Evolutionary conservation across 2,329 filamentous ascomycete genomes (phyloP).

Genomic region (Pestalotiopsis sp.): DNA sequence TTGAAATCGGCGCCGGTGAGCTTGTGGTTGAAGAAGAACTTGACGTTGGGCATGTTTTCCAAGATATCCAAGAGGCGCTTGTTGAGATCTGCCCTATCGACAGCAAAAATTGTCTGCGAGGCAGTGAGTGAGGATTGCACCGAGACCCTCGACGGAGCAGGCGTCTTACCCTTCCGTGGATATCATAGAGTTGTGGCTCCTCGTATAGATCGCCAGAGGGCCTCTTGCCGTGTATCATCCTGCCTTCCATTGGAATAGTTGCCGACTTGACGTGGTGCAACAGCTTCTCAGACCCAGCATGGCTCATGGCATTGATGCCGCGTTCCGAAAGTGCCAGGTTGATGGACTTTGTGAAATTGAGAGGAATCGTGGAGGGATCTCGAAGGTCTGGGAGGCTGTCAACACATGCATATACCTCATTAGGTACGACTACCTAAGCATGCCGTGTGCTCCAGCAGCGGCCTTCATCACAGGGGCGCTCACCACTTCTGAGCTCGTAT

Average conservation of each 20-base stretch:
- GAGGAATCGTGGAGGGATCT: constrained; percentile 76
- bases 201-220: constrained; percentile 70
- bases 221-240: constrained; percentile 86
- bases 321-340: constrained; percentile 93
- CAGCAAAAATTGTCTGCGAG: constrained; percentile 75
- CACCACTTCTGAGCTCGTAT: constrained; percentile 91
- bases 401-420: background rate
- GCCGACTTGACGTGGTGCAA: constrained; percentile 73
- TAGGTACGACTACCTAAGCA: background rate
- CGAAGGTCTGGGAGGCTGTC: constrained; percentile 72
- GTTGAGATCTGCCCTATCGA: constrained; percentile 84
- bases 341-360: constrained; percentile 99
- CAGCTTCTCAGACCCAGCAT: constrained; percentile 67
- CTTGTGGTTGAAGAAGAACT: constrained; percentile 91
- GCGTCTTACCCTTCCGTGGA: constrained; percentile 73
- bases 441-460: background rate
- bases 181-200: constrained; percentile 85
- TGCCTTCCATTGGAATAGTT: constrained; percentile 91
- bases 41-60: constrained; percentile 84
- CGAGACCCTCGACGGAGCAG: background rate
- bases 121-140: background rate
- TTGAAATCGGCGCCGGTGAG: constrained; percentile 87
- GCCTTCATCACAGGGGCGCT: constrained; percentile 33
- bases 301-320: constrained; percentile 83
- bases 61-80: constrained; percentile 81